Evolutionary conservation across 2,329 filamentous ascomycete genomes (phyloP).

Genomic region (Ascochyta koolunga): DNA sequence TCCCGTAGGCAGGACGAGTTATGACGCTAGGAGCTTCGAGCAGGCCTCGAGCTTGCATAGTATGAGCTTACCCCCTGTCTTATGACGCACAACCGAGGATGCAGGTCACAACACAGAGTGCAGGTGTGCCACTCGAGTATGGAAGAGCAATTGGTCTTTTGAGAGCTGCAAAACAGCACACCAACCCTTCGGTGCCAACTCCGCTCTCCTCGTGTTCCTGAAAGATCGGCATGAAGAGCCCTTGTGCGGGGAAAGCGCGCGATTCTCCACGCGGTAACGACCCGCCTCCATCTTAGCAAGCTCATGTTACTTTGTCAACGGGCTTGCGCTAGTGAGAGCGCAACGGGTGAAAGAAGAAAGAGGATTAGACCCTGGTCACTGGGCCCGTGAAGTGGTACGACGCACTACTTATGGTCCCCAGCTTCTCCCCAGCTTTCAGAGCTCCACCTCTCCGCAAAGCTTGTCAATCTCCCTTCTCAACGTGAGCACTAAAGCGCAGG

Average conservation of each 20-base stretch:
- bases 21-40: conserved; percentile 16
- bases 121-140: neutral
- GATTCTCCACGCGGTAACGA: conserved; percentile 22
- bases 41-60: conserved; percentile 13
- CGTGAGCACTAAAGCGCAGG: conserved; percentile 20
- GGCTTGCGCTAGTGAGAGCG: conserved; percentile 13
- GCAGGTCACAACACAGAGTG: neutral
- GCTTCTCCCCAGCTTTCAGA: conserved; percentile 18
- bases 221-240: conserved; percentile 23
- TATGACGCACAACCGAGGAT: neutral
- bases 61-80: conserved; percentile 3
- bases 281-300: conserved; percentile 17
- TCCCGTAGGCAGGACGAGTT: conserved; percentile 1
- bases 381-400: conserved; percentile 21
- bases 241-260: conserved; percentile 36
- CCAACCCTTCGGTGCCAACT: conserved; percentile 12
- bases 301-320: conserved; percentile 20
- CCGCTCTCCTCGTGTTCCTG: conserved; percentile 37
- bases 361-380: conserved; percentile 27
- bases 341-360: conserved; percentile 16
- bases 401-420: conserved; percentile 21
- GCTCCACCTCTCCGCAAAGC: conserved; percentile 16
- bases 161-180: neutral
- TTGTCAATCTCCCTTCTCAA: conserved; percentile 23
- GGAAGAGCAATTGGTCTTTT: neutral